Evolutionary conservation across 208 protist genomes (phyloP), one percentile per base, ranked within the genome.

Genomic region (Strigomonas culicis): DNA sequence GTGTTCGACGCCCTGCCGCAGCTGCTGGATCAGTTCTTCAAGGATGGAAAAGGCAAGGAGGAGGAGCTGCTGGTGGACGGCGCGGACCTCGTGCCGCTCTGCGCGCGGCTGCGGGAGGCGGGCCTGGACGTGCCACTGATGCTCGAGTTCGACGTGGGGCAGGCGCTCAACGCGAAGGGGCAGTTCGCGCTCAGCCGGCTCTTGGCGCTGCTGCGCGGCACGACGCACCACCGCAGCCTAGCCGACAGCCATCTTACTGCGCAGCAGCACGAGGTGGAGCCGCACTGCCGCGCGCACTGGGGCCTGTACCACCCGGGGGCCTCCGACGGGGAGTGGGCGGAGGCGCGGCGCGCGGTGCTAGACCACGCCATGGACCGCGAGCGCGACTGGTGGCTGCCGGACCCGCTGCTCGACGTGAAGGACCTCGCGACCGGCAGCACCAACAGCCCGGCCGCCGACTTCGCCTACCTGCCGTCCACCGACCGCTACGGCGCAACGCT

Each of bases 381-480:
- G 61, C 82, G 86, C 10, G 86, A 92, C 63, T 95, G 90, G 87
- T 95, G 86, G 86, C 44, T 86, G 52, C 51, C 72, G 4, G 87
- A 95, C 65, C 82, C 84, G 43, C 79, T 93, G 31, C 71, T 95
- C n/a, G 74, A 87, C 47, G 80, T 90, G 39, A 43, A 41, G 11
- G 82, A 86, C 56, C 53, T 75, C 8, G 61, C 75, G 19, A 82
- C 82, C 2, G 82, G 58, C 62, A 84, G 61, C 69, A 39, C 49
- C 27, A 28, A 11, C 19, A 24, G 51, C 2, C 46, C 49, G 15
- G 73, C 63, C 27, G 44, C 82, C 2, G 50, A 64, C 27, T 78
- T 68, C 39, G 27, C 46, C 19, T 77, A 74, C 22, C 77, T 84
- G 67, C 77, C 81, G n/a, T 75, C 86, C 2, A 61, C 60, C 24